Evolutionary conservation across 108 stramenopile genomes (phyloP), one percentile per base, ranked within the genome.

Genomic region (Skeletonema tropicum): DNA sequence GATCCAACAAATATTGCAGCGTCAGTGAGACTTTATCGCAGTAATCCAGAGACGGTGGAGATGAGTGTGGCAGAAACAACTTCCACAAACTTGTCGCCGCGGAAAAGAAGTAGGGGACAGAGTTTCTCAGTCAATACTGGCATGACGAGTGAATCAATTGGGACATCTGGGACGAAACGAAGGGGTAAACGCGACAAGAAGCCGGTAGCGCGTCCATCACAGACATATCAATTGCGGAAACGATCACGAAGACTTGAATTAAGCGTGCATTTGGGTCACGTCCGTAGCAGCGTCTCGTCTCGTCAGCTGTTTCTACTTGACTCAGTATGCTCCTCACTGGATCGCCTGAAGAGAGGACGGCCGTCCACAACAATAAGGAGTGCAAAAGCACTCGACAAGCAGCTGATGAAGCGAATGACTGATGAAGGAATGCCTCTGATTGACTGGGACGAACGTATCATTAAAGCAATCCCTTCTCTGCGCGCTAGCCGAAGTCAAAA

Each of bases 171-270:
- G 9, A 81, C 79, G 46, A 69, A 64, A 68, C 75, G 91, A 57
- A 74, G 91, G 75, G 87, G 79, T 2, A 89, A 92, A 70, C 75
- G 91, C 2, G 89, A 92, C 62, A 88, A 86, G 66, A 58, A 14
- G 60, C 76, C 19, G 64, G 52, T 30, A 33, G 39, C 25, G 12
- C 14, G 52, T n/a, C 42, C 46, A 29, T 64, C 67, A 5, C 49
- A 38, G 29, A 29, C 67, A 36, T 36, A 26, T 31, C 39, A 64
- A 33, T 68, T 71, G 17, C 49, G 55, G n/a, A 49, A 67, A 8
- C 57, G 29, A 35, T 66, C 73, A 9, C 67, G 38, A 29, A 61
- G 66, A 14, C 63, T 83, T 68, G 86, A 89, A 36, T 32, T 85
- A 26, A 72, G 69, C 13, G 71, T 88, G n/a, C 45, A 60, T 26